Percentiles rank a stretch among this genome's conserved stretches.
These are phyloP conservation scores for Xylariaceae sp. DNA, from an alignment of 2,329 filamentous ascomycete species.

Conservation along the genomic window DNA sequence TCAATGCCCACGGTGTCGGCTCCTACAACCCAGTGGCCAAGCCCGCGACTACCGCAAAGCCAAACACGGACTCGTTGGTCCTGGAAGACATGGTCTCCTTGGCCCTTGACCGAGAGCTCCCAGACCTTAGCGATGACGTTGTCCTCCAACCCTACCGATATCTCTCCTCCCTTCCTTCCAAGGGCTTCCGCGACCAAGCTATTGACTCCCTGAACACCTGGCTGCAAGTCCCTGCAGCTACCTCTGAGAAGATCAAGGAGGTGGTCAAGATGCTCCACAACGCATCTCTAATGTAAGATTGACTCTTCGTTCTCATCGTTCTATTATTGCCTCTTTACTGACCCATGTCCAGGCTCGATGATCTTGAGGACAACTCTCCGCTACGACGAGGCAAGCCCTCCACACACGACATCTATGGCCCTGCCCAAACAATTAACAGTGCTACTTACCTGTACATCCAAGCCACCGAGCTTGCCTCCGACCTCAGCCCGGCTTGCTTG, in stretches of 20 bases:
- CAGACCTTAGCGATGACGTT: not conserved
- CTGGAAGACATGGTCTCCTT: constrained; percentile 2
- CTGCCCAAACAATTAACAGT: constrained; percentile 11
- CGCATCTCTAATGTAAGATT: constrained; percentile 6
- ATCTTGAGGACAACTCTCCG: constrained; percentile 9
- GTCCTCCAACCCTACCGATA: constrained; percentile 4
- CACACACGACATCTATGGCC: constrained; percentile 11
- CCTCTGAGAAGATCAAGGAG: constrained; percentile 1
- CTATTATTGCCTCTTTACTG: too few species aligned
- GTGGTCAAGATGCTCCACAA: constrained; percentile 9
- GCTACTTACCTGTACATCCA: constrained; percentile 4
- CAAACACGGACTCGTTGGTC: constrained; percentile 2
- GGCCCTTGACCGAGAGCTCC: not conserved
- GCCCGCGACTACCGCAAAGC: not conserved
- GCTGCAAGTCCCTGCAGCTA: constrained; percentile 1
- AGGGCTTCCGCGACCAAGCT: constrained; percentile 4
- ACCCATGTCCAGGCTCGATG: constrained; percentile 7
- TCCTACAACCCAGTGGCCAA: not conserved
- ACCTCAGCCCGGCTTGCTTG: constrained; percentile 1
- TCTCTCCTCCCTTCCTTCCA: constrained; percentile 3
- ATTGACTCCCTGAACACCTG: constrained; percentile 5
- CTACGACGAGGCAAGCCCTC: constrained; percentile 10
- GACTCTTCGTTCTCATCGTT: too few species aligned
- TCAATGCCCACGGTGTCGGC: constrained; percentile 4
- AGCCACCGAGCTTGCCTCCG: not conserved